Evolutionary conservation across 805 yeast genomes (phyloP).

Genomic region (Blastobotrys peoriensis): DNA sequence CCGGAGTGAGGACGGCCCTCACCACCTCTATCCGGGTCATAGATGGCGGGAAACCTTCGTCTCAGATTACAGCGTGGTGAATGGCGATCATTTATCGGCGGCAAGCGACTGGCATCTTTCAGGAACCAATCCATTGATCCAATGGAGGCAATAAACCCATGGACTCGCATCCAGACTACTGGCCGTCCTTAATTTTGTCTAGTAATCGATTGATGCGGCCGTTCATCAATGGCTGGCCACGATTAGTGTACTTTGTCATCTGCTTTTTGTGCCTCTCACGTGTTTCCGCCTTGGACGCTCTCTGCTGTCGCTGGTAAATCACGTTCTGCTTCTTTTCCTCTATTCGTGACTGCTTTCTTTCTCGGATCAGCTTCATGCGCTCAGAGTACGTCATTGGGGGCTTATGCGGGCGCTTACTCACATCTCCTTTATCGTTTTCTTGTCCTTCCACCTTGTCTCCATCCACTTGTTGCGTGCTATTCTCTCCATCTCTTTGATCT

Average conservation of each 20-base stretch:
- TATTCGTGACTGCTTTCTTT: conserved; percentile 25
- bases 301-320: conserved; percentile 25
- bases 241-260: conserved; percentile 50
- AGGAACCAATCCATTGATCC: too few relatives aligned
- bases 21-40: neutral
- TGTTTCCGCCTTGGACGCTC: conserved; percentile 35
- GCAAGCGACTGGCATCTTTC: too few relatives aligned
- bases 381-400: conserved; percentile 29
- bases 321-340: conserved; percentile 40
- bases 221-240: conserved; percentile 89
- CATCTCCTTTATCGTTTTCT: conserved; percentile 18
- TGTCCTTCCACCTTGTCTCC: conserved; percentile 8
- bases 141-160: too few relatives aligned
- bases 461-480: conserved; percentile 13
- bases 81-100: too few relatives aligned
- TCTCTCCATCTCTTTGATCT: conserved; percentile 6
- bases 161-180: too few relatives aligned
- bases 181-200: conserved; percentile 55
- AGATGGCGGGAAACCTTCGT: neutral
- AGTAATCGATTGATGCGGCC: conserved; percentile 75
- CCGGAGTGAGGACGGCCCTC: too few relatives aligned
- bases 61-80: neutral
- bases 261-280: conserved; percentile 42
- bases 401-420: neutral
- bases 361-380: conserved; percentile 32